These are phyloP conservation scores for Pisolithus sp. DNA, from an alignment of 768 basidiomycete genomes.

Conservation along the genomic window DNA sequence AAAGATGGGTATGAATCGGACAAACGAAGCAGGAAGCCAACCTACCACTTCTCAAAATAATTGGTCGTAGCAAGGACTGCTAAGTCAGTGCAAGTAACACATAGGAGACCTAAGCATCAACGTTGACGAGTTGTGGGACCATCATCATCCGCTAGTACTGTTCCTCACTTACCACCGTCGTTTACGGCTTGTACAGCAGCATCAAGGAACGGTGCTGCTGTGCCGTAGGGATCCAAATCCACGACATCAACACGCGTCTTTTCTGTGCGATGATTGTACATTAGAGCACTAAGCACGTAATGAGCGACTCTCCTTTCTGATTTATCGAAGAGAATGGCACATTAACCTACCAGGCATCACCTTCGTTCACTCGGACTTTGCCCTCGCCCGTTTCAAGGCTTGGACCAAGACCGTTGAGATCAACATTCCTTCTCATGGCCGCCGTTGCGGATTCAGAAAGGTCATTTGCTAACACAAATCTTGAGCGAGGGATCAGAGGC, in stretches of 20 bases:
- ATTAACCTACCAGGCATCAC: conserved; percentile 79
- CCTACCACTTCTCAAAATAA: conserved; percentile 93
- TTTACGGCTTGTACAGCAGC: conserved; percentile 83
- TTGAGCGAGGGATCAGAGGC: conserved; percentile 33
- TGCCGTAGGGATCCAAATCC: conserved; percentile 98
- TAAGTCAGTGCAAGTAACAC: conserved; percentile 95
- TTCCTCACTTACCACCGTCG: conserved; percentile 66
- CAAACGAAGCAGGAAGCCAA: neutral
- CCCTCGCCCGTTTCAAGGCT: conserved; percentile 24
- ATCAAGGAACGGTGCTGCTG: conserved; percentile 95
- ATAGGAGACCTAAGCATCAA: conserved; percentile 64
- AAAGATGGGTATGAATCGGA: neutral
- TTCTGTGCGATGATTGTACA: conserved; percentile 83
- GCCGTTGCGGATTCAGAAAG: conserved; percentile 74
- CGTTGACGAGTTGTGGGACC: neutral
- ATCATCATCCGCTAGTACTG: neutral
- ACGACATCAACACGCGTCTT: conserved; percentile 80
- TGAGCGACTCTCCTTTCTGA: neutral
- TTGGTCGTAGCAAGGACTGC: conserved; percentile 90
- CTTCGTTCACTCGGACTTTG: conserved; percentile 80
- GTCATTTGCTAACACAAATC: conserved; percentile 93
- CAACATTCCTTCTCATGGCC: conserved; percentile 82
- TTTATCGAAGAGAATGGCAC: neutral
- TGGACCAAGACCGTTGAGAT: conserved; percentile 64
- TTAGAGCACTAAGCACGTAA: conserved; percentile 54